Evolutionary conservation across 768 basidiomycete species (phyloP).

Genomic region (Goffeauzyma gilvescens): DNA sequence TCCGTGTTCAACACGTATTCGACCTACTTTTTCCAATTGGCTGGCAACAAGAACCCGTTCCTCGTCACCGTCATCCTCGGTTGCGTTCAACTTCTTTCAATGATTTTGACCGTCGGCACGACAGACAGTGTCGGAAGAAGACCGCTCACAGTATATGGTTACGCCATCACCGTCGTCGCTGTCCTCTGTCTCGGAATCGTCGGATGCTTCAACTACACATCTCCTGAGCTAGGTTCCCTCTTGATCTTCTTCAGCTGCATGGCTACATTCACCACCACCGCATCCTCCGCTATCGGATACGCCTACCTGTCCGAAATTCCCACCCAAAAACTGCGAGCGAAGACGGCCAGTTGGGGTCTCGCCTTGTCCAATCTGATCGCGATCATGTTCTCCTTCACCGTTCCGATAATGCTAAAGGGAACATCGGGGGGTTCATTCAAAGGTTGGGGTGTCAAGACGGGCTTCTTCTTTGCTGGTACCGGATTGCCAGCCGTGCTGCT

Average conservation of each 20-base stretch:
- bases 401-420: conserved; percentile 12
- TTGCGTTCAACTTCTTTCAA: neutral
- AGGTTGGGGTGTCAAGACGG: conserved; percentile 14
- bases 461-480: conserved; percentile 21
- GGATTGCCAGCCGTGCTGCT: conserved; percentile 12
- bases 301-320: conserved; percentile 16
- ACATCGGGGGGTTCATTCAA: neutral
- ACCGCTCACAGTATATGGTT: neutral
- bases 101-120: neutral
- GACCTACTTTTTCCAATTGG: conserved; percentile 16
- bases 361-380: conserved; percentile 9
- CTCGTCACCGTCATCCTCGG: conserved; percentile 14
- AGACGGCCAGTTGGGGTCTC: conserved; percentile 15
- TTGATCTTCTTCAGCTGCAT: no score
- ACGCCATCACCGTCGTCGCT: neutral
- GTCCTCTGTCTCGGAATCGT: conserved; percentile 10
- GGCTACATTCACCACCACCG: conserved; percentile 16
- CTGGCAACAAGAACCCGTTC: conserved; percentile 19
- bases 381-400: conserved; percentile 14
- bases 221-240: conserved; percentile 6
- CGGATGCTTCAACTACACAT: conserved; percentile 16
- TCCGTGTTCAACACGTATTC: conserved; percentile 15
- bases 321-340: conserved; percentile 14
- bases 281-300: conserved; percentile 13
- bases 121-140: neutral